Evolutionary conservation across 805 yeast species (phyloP).

Genomic region (Metschnikowia santaceciliae): DNA sequence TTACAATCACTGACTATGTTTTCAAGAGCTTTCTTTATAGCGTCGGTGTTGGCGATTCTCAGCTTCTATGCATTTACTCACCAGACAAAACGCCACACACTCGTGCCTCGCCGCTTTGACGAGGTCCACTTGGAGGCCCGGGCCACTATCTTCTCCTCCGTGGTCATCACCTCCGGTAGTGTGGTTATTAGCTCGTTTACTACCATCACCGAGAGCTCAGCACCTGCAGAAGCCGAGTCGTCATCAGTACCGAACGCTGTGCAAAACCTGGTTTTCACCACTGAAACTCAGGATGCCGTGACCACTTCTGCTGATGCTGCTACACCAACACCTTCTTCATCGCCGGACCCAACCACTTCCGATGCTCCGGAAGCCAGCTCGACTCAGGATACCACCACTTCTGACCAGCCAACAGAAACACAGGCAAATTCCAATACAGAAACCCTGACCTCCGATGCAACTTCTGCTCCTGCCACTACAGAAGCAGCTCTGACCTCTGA

Average conservation of each 20-base stretch:
- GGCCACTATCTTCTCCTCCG: background rate
- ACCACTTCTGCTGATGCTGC: no score
- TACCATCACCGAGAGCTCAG: background rate
- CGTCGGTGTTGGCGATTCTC: background rate
- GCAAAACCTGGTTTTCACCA: background rate
- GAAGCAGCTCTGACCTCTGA: no score
- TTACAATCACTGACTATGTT: no score
- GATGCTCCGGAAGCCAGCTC: background rate
- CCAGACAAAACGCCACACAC: background rate
- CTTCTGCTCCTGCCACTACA: no score
- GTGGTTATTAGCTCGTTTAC: background rate
- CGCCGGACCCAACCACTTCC: no score
- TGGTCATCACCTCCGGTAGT: background rate
- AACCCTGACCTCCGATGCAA: background rate
- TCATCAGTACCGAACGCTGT: background rate
- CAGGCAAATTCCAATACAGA: no score
- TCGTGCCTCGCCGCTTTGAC: background rate
- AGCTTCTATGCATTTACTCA: background rate
- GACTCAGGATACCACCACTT: background rate
- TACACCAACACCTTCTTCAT: no score
- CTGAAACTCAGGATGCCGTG: background rate
- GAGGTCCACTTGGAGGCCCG: slow-evolving; percentile 1
- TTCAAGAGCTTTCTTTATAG: background rate
- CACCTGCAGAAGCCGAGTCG: background rate
- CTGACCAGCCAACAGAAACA: no score